Base-by-base conservation (phyloP, 352 stramenopile genomes). In the Phytophthora litchii region DNA sequence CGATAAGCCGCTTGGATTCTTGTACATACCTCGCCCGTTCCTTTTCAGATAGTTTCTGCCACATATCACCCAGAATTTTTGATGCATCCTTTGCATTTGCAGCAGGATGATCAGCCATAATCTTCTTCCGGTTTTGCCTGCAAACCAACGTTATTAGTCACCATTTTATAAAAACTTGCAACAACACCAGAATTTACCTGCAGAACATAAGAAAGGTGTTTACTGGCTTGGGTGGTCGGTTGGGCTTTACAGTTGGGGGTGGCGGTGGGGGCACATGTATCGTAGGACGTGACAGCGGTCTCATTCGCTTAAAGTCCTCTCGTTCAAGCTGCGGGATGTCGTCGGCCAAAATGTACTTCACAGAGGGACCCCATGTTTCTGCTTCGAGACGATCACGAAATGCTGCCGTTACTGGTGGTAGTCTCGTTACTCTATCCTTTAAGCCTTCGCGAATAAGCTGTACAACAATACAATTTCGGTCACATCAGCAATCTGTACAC, bases 61-160 rank as follows among this genome's bases (percentile, higher is more conserved):
- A 93, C 80, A 91, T 93, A 52, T 91, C 84, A 21, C 84, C 84
- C 14, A 93, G 63, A 48, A 93, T 85, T 55, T 89, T 91, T 11
- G 84, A 93, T 35, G 84, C 81, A 62, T 91, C 84, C 36, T 93
- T 93, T 11, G 84, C 84, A 20, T 72, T 93, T 9, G 78, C 86
- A 54, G 76, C 86, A 25, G 76, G 76, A 54, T 91, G 76, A 19
- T 88, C 74, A 17, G 64, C 72, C 83, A 92, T 91, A 54, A 92
- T 88, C 61, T 86, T 88, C 67, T 92, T 92, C 19, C 83, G 67
- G 62, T 81, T 90, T 69, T 91, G 78, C 14, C 74, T 87, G 44
- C 84, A 93, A 57, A 93, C 23, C 23, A 27, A 27, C 23, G 23
- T 27, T 27, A 5, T 27, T 27, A 27, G 23, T 27, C 23, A 27